Conservation (phyloP, 2,329 filamentous ascomycete genomes). For the Colletotrichum sp. region DNA sequence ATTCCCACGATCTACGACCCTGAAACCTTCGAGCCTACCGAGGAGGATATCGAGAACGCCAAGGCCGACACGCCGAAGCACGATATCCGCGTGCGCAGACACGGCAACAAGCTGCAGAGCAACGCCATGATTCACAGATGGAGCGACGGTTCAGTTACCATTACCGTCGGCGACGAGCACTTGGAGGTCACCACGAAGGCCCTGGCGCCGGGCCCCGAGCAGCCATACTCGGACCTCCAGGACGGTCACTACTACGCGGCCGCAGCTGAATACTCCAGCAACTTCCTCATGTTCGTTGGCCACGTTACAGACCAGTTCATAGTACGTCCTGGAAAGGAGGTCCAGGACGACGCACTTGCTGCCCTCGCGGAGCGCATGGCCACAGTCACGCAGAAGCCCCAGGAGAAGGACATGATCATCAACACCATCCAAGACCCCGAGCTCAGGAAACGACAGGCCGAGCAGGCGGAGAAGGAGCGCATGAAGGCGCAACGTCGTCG, state of each 20-base stretch:
- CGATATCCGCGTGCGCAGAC: slow-evolving; percentile 72
- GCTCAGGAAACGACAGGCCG: slow-evolving; percentile 74
- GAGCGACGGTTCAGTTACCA: slow-evolving; percentile 79
- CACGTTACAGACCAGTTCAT: slow-evolving; percentile 77
- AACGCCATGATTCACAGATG: slow-evolving; percentile 78
- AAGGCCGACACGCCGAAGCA: slow-evolving; percentile 63
- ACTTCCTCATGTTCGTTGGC: slow-evolving; percentile 74
- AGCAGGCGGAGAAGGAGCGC: slow-evolving; percentile 76
- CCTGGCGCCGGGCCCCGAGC: slow-evolving; percentile 65
- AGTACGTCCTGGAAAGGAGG: slow-evolving; percentile 69
- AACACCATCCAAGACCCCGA: slow-evolving; percentile 77
- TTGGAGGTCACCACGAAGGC: slow-evolving; percentile 76
- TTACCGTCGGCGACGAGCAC: slow-evolving; percentile 77
- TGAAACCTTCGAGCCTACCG: slow-evolving; percentile 67
- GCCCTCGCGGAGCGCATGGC: slow-evolving; percentile 72
- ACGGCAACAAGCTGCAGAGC: slow-evolving; percentile 71
- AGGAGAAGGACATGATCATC: slow-evolving; percentile 69
- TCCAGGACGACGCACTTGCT: slow-evolving; percentile 74
- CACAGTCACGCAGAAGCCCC: slow-evolving; percentile 61
- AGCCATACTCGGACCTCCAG: slow-evolving; percentile 68
- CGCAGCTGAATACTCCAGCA: slow-evolving; percentile 71
- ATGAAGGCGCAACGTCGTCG: slow-evolving; percentile 68
- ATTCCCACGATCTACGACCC: slow-evolving; percentile 71
- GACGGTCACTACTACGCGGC: slow-evolving; percentile 81
- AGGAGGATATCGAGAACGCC: slow-evolving; percentile 59